phyloP scores from a whole-genome alignment of 148 eudicot genomes.

The Selenicereus undatus region DNA sequence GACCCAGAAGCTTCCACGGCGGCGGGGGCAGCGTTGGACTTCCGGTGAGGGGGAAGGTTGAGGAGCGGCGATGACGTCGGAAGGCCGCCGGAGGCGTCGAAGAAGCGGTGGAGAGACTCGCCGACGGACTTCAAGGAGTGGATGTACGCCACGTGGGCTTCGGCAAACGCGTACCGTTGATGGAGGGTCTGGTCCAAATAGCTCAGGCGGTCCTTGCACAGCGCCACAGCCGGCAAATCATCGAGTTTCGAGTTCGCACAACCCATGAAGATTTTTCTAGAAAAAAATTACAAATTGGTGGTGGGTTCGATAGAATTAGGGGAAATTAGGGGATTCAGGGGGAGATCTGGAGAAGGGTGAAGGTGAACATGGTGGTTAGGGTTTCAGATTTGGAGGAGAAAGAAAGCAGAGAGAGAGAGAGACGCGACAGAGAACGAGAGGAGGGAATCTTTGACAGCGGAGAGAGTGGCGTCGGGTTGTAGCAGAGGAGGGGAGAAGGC shows the following conservation, averaged over 20 bases:
- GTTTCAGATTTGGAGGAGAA: slow-evolving; percentile 3
- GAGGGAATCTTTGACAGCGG: slow-evolving; percentile 43
- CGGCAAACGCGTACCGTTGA: slow-evolving; percentile 60
- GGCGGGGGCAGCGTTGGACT: slow-evolving; percentile 18
- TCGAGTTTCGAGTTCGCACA: slow-evolving; percentile 76
- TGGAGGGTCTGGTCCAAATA: slow-evolving; percentile 54
- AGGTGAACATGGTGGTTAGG: slow-evolving; percentile 7
- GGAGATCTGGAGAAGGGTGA: slow-evolving; percentile 14
- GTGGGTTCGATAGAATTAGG: not conserved
- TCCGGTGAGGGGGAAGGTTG: slow-evolving; percentile 24
- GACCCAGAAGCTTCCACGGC: slow-evolving; percentile 16
- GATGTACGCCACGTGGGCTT: slow-evolving; percentile 59
- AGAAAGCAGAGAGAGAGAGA: not conserved
- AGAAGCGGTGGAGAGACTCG: slow-evolving; percentile 49
- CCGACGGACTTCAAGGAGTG: slow-evolving; percentile 59
- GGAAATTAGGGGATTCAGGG: not conserved
- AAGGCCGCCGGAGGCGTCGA: slow-evolving; percentile 26
- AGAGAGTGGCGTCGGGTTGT: slow-evolving; percentile 41
- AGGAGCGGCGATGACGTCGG: slow-evolving; percentile 35
- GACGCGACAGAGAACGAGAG: slow-evolving; percentile 2
- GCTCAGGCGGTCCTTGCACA: slow-evolving; percentile 62
- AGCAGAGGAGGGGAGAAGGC: slow-evolving; percentile 23
- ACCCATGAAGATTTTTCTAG: slow-evolving; percentile 41
- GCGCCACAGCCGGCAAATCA: slow-evolving; percentile 70
- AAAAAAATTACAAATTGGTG: not conserved